Base-by-base conservation (phyloP, 2,329 filamentous ascomycete species). In the Cladosporium austrohemisphaericum region DNA sequence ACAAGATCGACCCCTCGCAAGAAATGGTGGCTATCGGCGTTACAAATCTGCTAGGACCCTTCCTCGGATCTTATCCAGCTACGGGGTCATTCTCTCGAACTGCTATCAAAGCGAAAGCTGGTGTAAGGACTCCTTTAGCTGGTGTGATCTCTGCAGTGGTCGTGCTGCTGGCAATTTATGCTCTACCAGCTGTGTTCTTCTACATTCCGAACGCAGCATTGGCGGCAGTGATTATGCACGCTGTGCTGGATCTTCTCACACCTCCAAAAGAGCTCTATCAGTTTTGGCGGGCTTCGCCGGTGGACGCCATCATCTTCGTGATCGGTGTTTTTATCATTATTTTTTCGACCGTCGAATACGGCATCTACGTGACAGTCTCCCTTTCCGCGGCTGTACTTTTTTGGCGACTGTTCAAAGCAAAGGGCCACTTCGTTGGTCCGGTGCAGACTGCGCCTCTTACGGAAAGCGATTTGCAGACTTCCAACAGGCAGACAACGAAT, bases 81-180 rank as follows among this genome's bases (percentile, higher is more conserved):
- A 97, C 92, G 2, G 93, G 93, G 1, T 97, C 92, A 2, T 97
- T 97, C 76, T 94, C 88, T 31, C 84, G 92, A 53, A 96, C 93
- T 23, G 92, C 93, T 45, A 96, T 97, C 71, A 94, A 96, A 69
- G 93, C 91, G 4, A 97, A 96, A 70, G 91, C 93, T 41, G 93
- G 92, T 62, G 91, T 96, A 4, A 83, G 89, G 19, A 95, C 91
- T 0, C 92, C 92, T 1, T 83, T 95, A 49, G 90, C 88, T 13
- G 92, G 93, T 70, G 79, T 95, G 33, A 87, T 97, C 55, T 96
- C 91, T 7, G 91, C 87, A 0, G 47, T 86, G 13, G 78, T 97
- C 13, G 92, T 97, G 4, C 77, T 97, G 0, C 74, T 97, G 7
- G 91, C 93, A 29, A 88, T 95, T 55, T 96, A 96, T 62, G 87